phyloP scores from a whole-genome alignment of 75 land plant species.

The Azolla pinnata region DNA sequence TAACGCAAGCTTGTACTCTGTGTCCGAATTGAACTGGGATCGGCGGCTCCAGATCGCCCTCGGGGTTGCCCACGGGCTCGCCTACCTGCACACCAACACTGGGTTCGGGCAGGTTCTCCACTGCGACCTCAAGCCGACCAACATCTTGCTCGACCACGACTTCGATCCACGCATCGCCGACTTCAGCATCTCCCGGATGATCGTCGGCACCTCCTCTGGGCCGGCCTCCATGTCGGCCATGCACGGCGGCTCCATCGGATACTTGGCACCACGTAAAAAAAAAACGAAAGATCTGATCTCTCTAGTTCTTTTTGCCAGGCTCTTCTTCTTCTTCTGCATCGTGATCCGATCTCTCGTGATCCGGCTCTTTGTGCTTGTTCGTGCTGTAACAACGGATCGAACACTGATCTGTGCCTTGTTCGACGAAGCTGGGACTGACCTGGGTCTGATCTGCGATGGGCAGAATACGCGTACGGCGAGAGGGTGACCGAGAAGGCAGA shows the following conservation, averaged over 20 bases:
- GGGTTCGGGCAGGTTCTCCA: constrained; percentile 5
- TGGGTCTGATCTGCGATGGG: too few species aligned
- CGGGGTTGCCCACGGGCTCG: neutral
- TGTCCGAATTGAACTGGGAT: neutral
- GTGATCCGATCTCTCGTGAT: too few species aligned
- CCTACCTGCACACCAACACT: constrained; percentile 3
- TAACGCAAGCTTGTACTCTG: too few species aligned
- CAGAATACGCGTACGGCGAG: too few species aligned
- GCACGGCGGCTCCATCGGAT: neutral
- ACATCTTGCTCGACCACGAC: constrained; percentile 13
- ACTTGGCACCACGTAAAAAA: constrained; percentile 5
- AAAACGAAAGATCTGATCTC: too few species aligned
- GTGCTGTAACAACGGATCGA: too few species aligned
- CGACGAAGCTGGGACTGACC: too few species aligned
- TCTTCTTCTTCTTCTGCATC: too few species aligned
- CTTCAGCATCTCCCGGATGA: neutral
- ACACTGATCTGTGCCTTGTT: too few species aligned
- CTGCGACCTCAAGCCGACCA: constrained; percentile 13
- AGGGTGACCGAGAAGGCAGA: too few species aligned
- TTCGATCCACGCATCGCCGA: constrained; percentile 5
- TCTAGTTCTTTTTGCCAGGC: too few species aligned
- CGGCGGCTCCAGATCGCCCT: neutral
- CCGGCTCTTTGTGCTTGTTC: too few species aligned
- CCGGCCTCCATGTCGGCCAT: neutral
- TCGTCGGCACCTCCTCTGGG: neutral